These are phyloP conservation scores for Grammothele lineata DNA, from an alignment of 768 basidiomycete species.

Conservation along the genomic window DNA sequence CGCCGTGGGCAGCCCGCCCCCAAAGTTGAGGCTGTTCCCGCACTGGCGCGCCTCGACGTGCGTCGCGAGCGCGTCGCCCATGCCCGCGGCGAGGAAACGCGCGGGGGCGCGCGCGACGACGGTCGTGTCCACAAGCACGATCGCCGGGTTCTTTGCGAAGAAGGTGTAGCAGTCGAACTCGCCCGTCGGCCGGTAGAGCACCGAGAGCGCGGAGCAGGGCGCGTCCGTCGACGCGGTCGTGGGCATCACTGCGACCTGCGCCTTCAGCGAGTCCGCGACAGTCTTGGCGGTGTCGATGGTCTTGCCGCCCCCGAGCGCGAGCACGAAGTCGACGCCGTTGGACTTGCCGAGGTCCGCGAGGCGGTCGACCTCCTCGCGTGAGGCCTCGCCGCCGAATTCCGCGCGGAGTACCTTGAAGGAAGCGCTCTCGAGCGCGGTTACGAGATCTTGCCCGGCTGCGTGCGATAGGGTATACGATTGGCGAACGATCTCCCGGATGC, in stretches of 20 bases:
- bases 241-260: slow-evolving; percentile 25
- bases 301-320: slow-evolving; percentile 30
- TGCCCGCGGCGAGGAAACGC: slow-evolving; percentile 28
- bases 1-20: slow-evolving; percentile 25
- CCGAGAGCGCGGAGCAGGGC: slow-evolving; percentile 30
- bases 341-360: slow-evolving; percentile 16
- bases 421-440: slow-evolving; percentile 17
- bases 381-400: slow-evolving; percentile 27
- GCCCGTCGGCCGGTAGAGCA: slow-evolving; percentile 27
- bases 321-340: slow-evolving; percentile 23
- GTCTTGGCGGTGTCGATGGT: slow-evolving; percentile 28
- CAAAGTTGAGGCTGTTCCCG: slow-evolving; percentile 26
- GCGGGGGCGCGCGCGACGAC: slow-evolving; percentile 26
- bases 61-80: slow-evolving; percentile 30
- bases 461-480: not conserved
- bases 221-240: slow-evolving; percentile 31
- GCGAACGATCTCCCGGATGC: not conserved
- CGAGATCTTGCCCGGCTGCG: slow-evolving; percentile 26
- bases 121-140: slow-evolving; percentile 29
- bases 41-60: slow-evolving; percentile 27
- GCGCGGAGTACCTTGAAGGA: slow-evolving; percentile 24
- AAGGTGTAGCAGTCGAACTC: slow-evolving; percentile 28
- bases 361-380: slow-evolving; percentile 24
- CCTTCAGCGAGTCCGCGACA: slow-evolving; percentile 23
- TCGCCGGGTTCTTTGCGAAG: slow-evolving; percentile 25